phyloP scores from a whole-genome alignment of 306 rosid genomes.

The Citrullus colocynthis region DNA sequence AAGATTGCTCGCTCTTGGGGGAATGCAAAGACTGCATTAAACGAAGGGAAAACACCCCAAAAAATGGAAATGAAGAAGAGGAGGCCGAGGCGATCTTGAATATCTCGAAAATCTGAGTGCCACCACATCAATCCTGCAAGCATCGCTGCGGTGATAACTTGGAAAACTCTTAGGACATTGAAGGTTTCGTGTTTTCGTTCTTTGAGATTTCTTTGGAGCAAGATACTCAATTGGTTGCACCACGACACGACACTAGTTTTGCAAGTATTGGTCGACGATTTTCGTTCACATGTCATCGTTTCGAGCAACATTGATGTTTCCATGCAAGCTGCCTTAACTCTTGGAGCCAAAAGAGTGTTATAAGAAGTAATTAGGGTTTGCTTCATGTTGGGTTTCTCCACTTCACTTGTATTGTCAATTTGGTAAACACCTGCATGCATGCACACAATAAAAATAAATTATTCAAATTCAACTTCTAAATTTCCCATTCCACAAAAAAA shows the following conservation, averaged over 20 bases:
- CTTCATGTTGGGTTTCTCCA: slow-evolving; percentile 49
- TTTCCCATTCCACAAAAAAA: background rate
- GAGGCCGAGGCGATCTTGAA: slow-evolving; percentile 82
- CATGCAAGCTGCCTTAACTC: slow-evolving; percentile 45
- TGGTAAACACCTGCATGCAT: slow-evolving; percentile 58
- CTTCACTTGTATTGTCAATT: slow-evolving; percentile 34
- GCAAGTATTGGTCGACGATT: background rate
- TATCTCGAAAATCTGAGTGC: slow-evolving; percentile 50
- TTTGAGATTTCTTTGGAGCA: slow-evolving; percentile 76
- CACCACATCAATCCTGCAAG: slow-evolving; percentile 92
- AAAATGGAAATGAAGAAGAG: slow-evolving; percentile 88
- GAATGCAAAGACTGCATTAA: slow-evolving; percentile 71
- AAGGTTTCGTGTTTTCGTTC: slow-evolving; percentile 81
- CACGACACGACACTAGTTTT: slow-evolving; percentile 31
- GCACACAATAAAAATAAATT: background rate
- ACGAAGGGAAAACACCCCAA: slow-evolving; percentile 90
- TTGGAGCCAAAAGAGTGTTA: slow-evolving; percentile 60
- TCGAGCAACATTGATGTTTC: slow-evolving; percentile 16
- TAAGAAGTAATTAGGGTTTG: slow-evolving; percentile 58
- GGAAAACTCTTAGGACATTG: slow-evolving; percentile 55
- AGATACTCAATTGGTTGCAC: slow-evolving; percentile 53
- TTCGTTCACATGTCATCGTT: slow-evolving; percentile 12
- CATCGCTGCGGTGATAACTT: slow-evolving; percentile 56
- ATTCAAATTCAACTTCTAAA: background rate
- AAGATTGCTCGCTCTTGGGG: slow-evolving; percentile 85